Conservation (phyloP, 1,284 basidiomycete species). For the Austroboletus novae-zelandiae region DNA sequence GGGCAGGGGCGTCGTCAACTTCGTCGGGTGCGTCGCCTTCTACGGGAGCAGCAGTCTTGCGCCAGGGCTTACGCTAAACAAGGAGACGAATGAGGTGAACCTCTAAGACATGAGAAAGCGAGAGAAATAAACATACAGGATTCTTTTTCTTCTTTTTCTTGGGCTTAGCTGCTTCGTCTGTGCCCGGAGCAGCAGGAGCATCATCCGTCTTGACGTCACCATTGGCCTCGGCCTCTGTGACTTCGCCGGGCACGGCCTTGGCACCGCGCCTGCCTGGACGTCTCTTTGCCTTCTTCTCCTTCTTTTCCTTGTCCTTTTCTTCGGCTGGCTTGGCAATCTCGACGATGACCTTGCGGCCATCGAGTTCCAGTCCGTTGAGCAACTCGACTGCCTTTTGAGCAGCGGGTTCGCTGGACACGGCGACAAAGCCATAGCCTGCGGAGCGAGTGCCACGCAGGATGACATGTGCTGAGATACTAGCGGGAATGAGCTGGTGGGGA, state of each 20-base stretch:
- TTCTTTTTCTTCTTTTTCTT: slow-evolving; percentile 81
- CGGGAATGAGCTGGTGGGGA: slow-evolving; percentile 20
- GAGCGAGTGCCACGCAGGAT: slow-evolving; percentile 79
- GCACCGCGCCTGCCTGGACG: slow-evolving; percentile 75
- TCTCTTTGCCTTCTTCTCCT: slow-evolving; percentile 73
- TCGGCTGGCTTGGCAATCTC: slow-evolving; percentile 88
- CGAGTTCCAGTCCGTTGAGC: slow-evolving; percentile 85
- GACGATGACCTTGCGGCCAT: slow-evolving; percentile 83
- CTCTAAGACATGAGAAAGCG: not conserved
- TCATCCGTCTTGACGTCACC: slow-evolving; percentile 61
- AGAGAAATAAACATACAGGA: slow-evolving; percentile 42
- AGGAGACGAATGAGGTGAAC: slow-evolving; percentile 14
- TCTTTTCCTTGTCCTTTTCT: slow-evolving; percentile 76
- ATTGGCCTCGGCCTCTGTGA: slow-evolving; percentile 81
- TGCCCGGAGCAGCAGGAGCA: slow-evolving; percentile 41
- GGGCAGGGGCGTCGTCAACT: slow-evolving; percentile 35
- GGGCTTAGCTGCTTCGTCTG: slow-evolving; percentile 62
- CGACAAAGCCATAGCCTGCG: slow-evolving; percentile 91
- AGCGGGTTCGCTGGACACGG: slow-evolving; percentile 75
- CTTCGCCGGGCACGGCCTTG: slow-evolving; percentile 81
- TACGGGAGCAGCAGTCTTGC: slow-evolving; percentile 40
- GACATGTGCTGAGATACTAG: slow-evolving; percentile 72
- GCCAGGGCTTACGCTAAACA: slow-evolving; percentile 53
- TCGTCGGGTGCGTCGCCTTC: slow-evolving; percentile 38
- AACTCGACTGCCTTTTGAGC: slow-evolving; percentile 83